Conservation (phyloP, 139 green algal species). For the Mesotaenium endlicherianum region DNA sequence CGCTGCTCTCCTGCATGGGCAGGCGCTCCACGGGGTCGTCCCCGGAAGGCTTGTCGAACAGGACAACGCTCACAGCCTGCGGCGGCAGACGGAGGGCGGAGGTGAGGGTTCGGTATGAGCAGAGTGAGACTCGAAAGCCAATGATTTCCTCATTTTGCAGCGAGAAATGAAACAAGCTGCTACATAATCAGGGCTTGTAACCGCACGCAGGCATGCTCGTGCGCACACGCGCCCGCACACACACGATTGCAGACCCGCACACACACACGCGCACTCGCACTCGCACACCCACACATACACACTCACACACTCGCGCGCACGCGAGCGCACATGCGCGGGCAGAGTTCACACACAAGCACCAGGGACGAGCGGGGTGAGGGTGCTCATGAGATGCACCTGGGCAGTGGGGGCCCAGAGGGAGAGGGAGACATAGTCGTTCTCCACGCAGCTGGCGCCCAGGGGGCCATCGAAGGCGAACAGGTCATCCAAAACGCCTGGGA, state of each 20-base stretch:
- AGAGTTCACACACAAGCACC: no score
- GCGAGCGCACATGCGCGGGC: no score
- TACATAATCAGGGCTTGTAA: not conserved
- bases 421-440: conserved; percentile 11
- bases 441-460: conserved; percentile 59
- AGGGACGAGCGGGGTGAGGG: no score
- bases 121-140: not conserved
- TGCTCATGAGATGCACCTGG: no score
- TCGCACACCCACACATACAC: no score
- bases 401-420: conserved; percentile 81
- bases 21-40: not conserved
- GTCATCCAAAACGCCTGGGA: conserved; percentile 72
- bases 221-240: no score
- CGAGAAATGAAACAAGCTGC: not conserved
- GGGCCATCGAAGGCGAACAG: conserved; percentile 67
- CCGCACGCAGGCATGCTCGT: no score
- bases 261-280: no score
- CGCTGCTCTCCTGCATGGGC: conserved; percentile 35
- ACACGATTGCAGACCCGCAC: no score
- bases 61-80: conserved; percentile 23
- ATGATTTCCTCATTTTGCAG: not conserved
- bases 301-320: no score
- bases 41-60: conserved; percentile 15
- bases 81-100: not conserved
- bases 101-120: not conserved